These are phyloP conservation scores for Psilocybe cyanescens DNA, from an alignment of 768 basidiomycete genomes.

Conservation along the genomic window DNA sequence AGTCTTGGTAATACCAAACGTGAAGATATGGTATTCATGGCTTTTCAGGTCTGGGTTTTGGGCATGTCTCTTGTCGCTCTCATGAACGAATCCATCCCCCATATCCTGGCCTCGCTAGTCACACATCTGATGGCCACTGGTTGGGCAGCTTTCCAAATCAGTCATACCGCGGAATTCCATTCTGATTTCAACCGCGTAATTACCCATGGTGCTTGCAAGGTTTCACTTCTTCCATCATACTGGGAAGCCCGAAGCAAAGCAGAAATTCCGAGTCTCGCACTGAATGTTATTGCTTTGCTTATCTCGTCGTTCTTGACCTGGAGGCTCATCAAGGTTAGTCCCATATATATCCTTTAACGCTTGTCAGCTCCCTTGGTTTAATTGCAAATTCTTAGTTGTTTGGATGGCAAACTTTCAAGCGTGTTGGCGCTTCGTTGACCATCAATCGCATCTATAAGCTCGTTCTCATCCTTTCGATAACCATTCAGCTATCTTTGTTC, in stretches of 20 bases:
- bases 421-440: slow-evolving; percentile 73
- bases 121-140: slow-evolving; percentile 75
- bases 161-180: slow-evolving; percentile 61
- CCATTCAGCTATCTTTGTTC: slow-evolving; percentile 77
- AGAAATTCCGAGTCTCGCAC: slow-evolving; percentile 66
- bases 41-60: slow-evolving; percentile 81
- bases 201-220: slow-evolving; percentile 66
- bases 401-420: slow-evolving; percentile 90
- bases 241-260: slow-evolving; percentile 62
- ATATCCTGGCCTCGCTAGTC: slow-evolving; percentile 72
- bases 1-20: slow-evolving; percentile 76
- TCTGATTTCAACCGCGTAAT: slow-evolving; percentile 57
- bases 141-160: slow-evolving; percentile 75
- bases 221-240: slow-evolving; percentile 61
- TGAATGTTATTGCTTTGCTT: slow-evolving; percentile 65
- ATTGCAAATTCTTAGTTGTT: slow-evolving; percentile 49
- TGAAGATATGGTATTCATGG: slow-evolving; percentile 78
- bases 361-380: neutral
- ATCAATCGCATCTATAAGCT: slow-evolving; percentile 80
- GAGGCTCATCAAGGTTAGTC: slow-evolving; percentile 69
- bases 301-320: slow-evolving; percentile 70
- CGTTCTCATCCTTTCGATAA: slow-evolving; percentile 70
- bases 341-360: neutral
- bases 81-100: slow-evolving; percentile 81
- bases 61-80: slow-evolving; percentile 77